These are phyloP conservation scores for Arthrinium puccinioides DNA, from an alignment of 2,329 filamentous ascomycete species.

Conservation along the genomic window DNA sequence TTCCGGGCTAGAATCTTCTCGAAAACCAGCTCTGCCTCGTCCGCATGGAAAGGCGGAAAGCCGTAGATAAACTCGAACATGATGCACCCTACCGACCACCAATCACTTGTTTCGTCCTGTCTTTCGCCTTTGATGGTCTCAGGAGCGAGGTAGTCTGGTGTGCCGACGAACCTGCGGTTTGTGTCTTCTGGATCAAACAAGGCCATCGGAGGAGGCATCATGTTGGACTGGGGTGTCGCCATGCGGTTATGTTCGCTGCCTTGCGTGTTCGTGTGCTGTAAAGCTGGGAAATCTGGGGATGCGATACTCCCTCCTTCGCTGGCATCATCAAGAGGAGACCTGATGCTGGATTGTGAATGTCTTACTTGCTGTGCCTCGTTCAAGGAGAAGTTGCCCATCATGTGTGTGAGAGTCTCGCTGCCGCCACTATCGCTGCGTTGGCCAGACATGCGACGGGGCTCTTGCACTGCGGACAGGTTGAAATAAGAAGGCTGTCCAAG, in stretches of 20 bases:
- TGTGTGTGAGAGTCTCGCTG: constrained; percentile 74
- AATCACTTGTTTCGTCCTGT: constrained; percentile 97
- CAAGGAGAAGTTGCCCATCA: constrained; percentile 74
- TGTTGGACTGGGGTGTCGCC: constrained; percentile 55
- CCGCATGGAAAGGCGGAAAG: constrained; percentile 86
- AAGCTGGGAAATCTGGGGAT: constrained; percentile 68
- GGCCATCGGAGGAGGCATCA: constrained; percentile 88
- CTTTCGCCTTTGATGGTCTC: constrained; percentile 94
- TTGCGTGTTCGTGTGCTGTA: constrained; percentile 46
- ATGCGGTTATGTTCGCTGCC: constrained; percentile 46
- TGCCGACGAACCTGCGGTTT: constrained; percentile 89
- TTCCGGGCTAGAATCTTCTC: constrained; percentile 87
- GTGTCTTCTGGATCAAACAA: constrained; percentile 93
- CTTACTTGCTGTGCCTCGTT: constrained; percentile 40
- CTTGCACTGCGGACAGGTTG: constrained; percentile 54
- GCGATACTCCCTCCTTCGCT: constrained; percentile 62
- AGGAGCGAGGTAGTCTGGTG: constrained; percentile 91
- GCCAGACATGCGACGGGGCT: constrained; percentile 65
- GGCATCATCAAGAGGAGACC: constrained; percentile 66
- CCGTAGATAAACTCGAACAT: constrained; percentile 94
- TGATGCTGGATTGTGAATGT: constrained; percentile 33
- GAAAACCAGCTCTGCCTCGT: constrained; percentile 87
- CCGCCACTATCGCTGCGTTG: constrained; percentile 88
- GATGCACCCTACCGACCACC: constrained; percentile 99
- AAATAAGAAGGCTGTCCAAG: constrained; percentile 91